Percentiles rank a stretch among this genome's conserved stretches.
Conservation (phyloP, 176 grass and related monocot genomes). For the Rhynchospora breviuscula region DNA sequence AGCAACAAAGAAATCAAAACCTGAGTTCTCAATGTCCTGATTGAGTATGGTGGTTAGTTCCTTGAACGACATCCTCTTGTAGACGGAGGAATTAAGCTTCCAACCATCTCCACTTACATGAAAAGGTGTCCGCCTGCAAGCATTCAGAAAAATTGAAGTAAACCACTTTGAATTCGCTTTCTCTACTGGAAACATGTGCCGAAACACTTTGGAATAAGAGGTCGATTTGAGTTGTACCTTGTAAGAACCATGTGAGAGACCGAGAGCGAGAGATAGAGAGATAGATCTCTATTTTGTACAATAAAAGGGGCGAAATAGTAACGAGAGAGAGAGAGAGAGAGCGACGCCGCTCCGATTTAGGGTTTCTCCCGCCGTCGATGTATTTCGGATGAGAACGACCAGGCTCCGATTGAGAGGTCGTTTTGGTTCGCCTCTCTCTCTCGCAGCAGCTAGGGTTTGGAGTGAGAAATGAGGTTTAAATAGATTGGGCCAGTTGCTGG, state of each 20-base stretch:
- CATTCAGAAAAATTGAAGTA: neutral
- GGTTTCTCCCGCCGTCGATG: too few species aligned
- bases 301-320: neutral
- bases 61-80: constrained; percentile 79
- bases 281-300: neutral
- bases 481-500: too few species aligned
- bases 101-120: constrained; percentile 53
- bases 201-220: neutral
- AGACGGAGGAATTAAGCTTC: constrained; percentile 67
- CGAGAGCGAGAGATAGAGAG: neutral
- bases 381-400: too few species aligned
- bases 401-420: too few species aligned
- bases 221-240: neutral
- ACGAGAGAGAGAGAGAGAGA: neutral
- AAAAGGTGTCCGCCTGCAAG: neutral
- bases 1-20: too few species aligned
- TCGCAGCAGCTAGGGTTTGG: neutral
- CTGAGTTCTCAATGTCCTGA: constrained; percentile 48
- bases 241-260: constrained; percentile 10
- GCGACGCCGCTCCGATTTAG: too few species aligned
- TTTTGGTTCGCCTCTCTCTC: too few species aligned
- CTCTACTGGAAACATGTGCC: neutral
- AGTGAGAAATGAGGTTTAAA: neutral
- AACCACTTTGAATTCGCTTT: constrained; percentile 1
- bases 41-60: constrained; percentile 40